Evolutionary conservation across 257 asterid species (phyloP).

Genomic region (Fraxinus anomala): DNA sequence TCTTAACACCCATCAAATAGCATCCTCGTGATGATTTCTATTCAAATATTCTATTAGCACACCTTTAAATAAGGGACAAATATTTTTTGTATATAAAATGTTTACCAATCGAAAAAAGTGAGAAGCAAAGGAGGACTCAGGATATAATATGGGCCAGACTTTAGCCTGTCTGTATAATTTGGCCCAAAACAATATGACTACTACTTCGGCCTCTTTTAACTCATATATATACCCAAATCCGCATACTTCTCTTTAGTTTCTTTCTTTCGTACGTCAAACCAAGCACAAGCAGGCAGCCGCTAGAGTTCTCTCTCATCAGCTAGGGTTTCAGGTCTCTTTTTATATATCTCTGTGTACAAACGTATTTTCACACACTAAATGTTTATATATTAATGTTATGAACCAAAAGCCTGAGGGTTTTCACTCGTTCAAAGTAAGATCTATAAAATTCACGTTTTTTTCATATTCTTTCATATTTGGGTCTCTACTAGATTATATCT

Average conservation of each 20-base stretch:
- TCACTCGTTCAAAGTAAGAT: background rate
- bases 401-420: background rate
- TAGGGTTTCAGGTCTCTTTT: conserved; percentile 36
- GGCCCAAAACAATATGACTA: background rate
- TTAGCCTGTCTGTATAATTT: too few relatives aligned
- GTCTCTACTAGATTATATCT: background rate
- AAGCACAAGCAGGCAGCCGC: conserved; percentile 27
- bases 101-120: too few relatives aligned
- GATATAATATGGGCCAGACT: too few relatives aligned
- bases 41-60: too few relatives aligned
- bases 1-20: too few relatives aligned
- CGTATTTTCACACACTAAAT: background rate
- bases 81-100: too few relatives aligned
- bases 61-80: too few relatives aligned
- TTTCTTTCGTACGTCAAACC: conserved; percentile 1
- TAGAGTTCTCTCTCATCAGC: conserved; percentile 21
- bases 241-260: background rate
- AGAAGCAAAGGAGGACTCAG: too few relatives aligned
- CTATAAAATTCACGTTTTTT: background rate
- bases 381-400: background rate
- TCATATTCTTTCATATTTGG: background rate
- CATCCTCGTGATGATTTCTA: too few relatives aligned
- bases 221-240: background rate
- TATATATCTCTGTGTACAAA: background rate
- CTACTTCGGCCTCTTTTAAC: background rate